These are phyloP conservation scores for Penicillium tannophilum DNA, from an alignment of 495 filamentous ascomycete species.

Conservation along the genomic window DNA sequence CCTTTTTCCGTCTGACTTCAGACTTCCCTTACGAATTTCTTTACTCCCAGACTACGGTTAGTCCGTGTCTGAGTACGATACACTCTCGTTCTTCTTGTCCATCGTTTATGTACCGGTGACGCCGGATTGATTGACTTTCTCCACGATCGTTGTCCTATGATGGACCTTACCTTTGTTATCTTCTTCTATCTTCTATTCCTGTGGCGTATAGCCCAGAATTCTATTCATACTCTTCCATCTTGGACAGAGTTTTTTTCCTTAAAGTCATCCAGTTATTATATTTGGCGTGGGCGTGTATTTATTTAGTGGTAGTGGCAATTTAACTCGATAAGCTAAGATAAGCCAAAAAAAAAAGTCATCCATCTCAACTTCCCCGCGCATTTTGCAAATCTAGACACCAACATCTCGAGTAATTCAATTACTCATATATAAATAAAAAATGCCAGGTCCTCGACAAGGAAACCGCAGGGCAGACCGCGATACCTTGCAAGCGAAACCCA, in stretches of 20 bases:
- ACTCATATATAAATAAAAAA: background rate
- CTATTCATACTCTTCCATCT: slow-evolving; percentile 26
- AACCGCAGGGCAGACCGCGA: slow-evolving; percentile 12
- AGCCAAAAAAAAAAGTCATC: slow-evolving; percentile 18
- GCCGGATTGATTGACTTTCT: slow-evolving; percentile 33
- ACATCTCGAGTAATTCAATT: background rate
- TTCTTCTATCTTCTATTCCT: slow-evolving; percentile 14
- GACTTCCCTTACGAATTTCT: slow-evolving; percentile 48
- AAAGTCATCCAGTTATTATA: slow-evolving; percentile 15
- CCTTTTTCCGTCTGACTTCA: slow-evolving; percentile 7
- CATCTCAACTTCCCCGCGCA: slow-evolving; percentile 10
- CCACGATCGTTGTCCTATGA: slow-evolving; percentile 30
- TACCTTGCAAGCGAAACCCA: slow-evolving; percentile 7
- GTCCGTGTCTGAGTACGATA: slow-evolving; percentile 41
- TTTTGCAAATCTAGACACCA: background rate
- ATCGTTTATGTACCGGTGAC: slow-evolving; percentile 42
- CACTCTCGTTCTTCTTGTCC: slow-evolving; percentile 37
- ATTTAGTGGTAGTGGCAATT: slow-evolving; percentile 20
- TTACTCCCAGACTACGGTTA: slow-evolving; percentile 34
- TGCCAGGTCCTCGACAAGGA: slow-evolving; percentile 14
- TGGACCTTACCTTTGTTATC: slow-evolving; percentile 16
- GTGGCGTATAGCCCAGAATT: slow-evolving; percentile 21
- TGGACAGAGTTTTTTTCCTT: slow-evolving; percentile 24
- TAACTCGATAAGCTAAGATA: slow-evolving; percentile 25
- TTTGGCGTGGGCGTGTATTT: slow-evolving; percentile 17